A percentile compares a stretch with the other conserved stretches of the same genome.
Evolutionary conservation across 805 yeast genomes (phyloP).

Genomic region (Starmerella riodocensis): DNA sequence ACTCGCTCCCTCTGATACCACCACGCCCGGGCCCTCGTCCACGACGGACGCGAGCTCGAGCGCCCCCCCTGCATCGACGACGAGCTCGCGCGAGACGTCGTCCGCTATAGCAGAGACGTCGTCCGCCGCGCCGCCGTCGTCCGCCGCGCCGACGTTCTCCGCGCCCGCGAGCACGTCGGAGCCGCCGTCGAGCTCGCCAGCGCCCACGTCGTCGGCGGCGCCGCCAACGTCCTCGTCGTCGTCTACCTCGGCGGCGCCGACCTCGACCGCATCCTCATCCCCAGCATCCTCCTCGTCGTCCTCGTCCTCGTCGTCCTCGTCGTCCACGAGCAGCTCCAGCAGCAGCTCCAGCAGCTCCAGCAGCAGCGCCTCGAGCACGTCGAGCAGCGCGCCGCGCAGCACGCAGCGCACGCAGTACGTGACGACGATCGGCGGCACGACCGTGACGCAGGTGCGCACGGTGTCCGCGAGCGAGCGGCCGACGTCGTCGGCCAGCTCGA

Average conservation of each 20-base stretch:
- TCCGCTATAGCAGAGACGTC: background rate
- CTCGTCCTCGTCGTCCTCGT: constrained; percentile 1
- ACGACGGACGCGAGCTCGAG: background rate
- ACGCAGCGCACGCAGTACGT: background rate
- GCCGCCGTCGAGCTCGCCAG: background rate
- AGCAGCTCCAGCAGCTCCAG: background rate
- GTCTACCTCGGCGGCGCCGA: background rate
- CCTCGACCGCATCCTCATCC: background rate
- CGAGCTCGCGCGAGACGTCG: background rate
- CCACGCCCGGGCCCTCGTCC: background rate
- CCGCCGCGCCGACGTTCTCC: background rate
- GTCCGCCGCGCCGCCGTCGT: background rate
- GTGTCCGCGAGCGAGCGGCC: constrained; percentile 4
- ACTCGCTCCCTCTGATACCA: background rate
- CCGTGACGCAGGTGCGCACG: constrained; percentile 8
- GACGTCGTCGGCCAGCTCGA: background rate
- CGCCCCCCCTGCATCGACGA: no score
- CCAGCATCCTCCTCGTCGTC: background rate
- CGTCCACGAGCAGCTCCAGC: no score
- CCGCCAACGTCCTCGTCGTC: background rate
- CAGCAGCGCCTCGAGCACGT: background rate
- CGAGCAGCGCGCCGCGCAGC: background rate
- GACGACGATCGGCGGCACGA: constrained; percentile 5
- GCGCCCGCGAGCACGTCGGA: background rate
- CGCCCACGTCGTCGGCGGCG: background rate